phyloP scores from a whole-genome alignment of 2,329 filamentous ascomycete species.

The Aspergillus puulaauensis region DNA sequence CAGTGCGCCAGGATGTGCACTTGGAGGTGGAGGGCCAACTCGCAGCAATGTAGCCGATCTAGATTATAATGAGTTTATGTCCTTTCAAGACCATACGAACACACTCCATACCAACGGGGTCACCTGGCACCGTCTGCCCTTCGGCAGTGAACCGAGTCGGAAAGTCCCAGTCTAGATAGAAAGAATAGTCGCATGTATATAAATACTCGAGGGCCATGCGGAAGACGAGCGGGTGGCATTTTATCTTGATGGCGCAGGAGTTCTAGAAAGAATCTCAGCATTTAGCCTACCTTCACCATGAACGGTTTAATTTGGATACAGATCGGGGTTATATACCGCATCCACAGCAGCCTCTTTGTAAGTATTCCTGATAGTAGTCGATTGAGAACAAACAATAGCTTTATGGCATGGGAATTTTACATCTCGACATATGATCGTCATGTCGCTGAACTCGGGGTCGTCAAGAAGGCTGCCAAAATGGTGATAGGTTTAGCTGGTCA shows the following conservation, averaged over 20 bases:
- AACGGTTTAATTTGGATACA: not conserved
- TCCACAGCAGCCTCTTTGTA: not conserved
- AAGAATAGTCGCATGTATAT: conserved; percentile 2
- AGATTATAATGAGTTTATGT: not conserved
- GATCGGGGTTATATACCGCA: not conserved
- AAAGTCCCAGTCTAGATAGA: not conserved
- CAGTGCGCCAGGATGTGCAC: not conserved
- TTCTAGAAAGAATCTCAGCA: not conserved
- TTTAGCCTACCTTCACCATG: not conserved
- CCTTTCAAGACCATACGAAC: not conserved
- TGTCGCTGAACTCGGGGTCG: not conserved
- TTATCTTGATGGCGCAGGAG: not conserved
- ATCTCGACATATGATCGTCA: not conserved
- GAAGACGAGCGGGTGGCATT: conserved; percentile 5
- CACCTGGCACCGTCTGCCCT: conserved; percentile 1
- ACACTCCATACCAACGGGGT: not conserved
- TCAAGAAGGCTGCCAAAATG: not conserved
- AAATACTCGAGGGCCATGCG: conserved; percentile 1
- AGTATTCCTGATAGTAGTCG: not conserved
- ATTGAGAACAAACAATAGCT: conserved; percentile 6
- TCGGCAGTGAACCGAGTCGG: not conserved
- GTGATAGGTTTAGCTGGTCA: not conserved
- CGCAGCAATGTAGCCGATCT: conserved; percentile 6
- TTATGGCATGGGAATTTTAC: conserved; percentile 4
- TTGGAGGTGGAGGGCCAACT: conserved; percentile 4